These are phyloP conservation scores for Chlamydomonas eustigma DNA, from an alignment of 139 green algal genomes.

Conservation along the genomic window DNA sequence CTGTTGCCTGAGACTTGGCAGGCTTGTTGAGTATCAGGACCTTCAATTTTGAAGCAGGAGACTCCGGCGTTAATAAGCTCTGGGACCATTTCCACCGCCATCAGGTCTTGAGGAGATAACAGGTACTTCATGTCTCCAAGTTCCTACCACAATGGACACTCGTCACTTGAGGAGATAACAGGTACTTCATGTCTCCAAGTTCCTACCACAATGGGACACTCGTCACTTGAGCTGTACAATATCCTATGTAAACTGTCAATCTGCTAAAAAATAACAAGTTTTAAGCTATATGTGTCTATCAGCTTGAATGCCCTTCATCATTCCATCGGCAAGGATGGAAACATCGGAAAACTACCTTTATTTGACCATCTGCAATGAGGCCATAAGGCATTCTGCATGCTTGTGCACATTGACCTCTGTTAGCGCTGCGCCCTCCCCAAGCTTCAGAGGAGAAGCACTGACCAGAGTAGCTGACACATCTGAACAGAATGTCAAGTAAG, in stretches of 20 bases:
- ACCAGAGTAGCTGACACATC: slow-evolving; percentile 16
- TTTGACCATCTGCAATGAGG: slow-evolving; percentile 54
- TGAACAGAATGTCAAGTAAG: neutral
- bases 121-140: slow-evolving; percentile 72
- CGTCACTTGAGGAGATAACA: slow-evolving; percentile 64
- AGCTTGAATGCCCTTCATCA: too few relatives aligned
- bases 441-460: slow-evolving; percentile 80
- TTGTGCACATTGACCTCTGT: slow-evolving; percentile 84
- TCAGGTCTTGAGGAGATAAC: slow-evolving; percentile 73
- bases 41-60: slow-evolving; percentile 83
- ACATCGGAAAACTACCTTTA: too few relatives aligned
- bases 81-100: slow-evolving; percentile 64
- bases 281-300: too few relatives aligned
- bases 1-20: too few relatives aligned
- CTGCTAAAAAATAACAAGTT: too few relatives aligned
- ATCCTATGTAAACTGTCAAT: too few relatives aligned
- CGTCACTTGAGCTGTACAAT: neutral
- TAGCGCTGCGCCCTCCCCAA: slow-evolving; percentile 78
- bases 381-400: slow-evolving; percentile 74
- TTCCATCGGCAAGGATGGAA: too few relatives aligned
- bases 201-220: slow-evolving; percentile 21
- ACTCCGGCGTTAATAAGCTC: slow-evolving; percentile 72
- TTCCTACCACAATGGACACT: slow-evolving; percentile 23
- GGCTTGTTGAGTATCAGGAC: too few relatives aligned
- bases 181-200: slow-evolving; percentile 66